Percentiles rank a stretch among this genome's conserved stretches.
Conservation (phyloP, 2,329 filamentous ascomycete species). For the Juglanconis oblonga region DNA sequence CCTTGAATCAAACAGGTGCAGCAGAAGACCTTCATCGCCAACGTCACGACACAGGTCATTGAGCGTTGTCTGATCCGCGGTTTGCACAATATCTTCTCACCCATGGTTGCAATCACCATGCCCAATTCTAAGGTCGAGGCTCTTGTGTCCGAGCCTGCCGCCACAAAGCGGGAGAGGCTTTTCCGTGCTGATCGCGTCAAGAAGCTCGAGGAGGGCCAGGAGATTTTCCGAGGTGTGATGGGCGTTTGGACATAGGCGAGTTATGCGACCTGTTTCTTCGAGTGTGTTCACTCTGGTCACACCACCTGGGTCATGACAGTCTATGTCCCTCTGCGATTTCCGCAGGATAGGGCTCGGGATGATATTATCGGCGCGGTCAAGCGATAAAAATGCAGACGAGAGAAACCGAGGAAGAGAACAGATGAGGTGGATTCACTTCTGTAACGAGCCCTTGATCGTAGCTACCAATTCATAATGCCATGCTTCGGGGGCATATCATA, state of each 20-base stretch:
- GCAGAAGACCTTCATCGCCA: constrained; percentile 5
- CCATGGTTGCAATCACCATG: neutral
- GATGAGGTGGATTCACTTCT: no score
- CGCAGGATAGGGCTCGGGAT: no score
- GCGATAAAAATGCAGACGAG: no score
- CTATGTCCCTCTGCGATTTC: no score
- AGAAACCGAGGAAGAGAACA: no score
- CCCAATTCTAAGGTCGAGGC: neutral
- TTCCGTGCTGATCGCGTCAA: neutral
- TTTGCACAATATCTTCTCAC: constrained; percentile 2
- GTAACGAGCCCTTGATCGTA: no score
- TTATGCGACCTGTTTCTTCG: neutral
- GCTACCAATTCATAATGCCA: no score
- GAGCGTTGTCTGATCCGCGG: constrained; percentile 3
- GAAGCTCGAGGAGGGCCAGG: constrained; percentile 8
- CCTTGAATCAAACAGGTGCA: neutral
- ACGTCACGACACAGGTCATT: constrained; percentile 6
- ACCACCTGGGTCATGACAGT: no score
- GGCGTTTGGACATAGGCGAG: neutral
- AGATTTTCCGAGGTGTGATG: constrained; percentile 5
- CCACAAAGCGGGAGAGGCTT: neutral
- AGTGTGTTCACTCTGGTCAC: no score
- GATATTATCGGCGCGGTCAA: no score
- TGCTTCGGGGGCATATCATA: no score
- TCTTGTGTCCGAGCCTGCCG: neutral